phyloP scores from a whole-genome alignment of 2,329 filamentous ascomycete species.

The Cytospora mali region DNA sequence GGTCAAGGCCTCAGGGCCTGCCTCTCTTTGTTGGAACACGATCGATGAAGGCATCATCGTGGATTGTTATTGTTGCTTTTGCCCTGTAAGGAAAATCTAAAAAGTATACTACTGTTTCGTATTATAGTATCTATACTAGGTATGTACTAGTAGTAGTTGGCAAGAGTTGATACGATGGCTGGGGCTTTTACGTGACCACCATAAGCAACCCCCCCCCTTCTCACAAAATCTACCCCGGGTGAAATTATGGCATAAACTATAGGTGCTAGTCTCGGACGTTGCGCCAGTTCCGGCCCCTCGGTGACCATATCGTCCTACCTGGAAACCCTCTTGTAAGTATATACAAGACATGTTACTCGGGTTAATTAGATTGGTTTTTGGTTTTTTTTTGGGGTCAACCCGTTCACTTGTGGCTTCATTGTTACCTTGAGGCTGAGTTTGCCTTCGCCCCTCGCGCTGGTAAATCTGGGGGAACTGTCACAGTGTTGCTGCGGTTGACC shows the following conservation, averaged over 20 bases:
- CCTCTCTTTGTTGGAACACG: background rate
- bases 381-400: background rate
- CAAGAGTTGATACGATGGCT: background rate
- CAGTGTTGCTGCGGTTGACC: background rate
- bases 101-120: background rate
- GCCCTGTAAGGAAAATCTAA: too few relatives aligned
- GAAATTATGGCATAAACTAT: background rate
- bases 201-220: background rate
- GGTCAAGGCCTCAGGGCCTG: too few relatives aligned
- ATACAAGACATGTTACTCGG: background rate
- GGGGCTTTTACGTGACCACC: background rate
- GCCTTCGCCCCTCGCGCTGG: background rate
- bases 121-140: background rate
- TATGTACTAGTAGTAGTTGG: background rate
- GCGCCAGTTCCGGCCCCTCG: background rate
- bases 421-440: background rate
- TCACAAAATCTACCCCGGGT: background rate
- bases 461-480: background rate
- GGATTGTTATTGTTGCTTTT: background rate
- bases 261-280: background rate
- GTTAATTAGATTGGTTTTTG: background rate
- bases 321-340: background rate
- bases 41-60: background rate
- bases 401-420: background rate
- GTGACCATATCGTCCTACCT: background rate